Base-by-base conservation (phyloP, 2,329 filamentous ascomycete genomes). In the Alternaria rosae region DNA sequence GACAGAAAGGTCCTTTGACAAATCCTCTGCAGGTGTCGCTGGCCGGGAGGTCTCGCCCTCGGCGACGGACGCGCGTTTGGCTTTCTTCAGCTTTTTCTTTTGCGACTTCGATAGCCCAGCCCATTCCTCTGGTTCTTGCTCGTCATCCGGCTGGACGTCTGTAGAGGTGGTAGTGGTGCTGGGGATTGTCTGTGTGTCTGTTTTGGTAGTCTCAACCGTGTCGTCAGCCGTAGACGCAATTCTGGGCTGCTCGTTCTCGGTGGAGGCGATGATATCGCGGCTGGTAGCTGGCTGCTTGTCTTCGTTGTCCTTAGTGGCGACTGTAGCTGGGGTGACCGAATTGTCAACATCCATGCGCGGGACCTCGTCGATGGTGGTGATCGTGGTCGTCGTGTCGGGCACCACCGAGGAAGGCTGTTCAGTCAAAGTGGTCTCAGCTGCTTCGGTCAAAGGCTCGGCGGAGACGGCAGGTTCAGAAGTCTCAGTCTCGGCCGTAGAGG, bases 11-110 rank as follows among this genome's bases (percentile, higher is more conserved):
- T 62, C 57, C 13, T 62, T 63, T 5, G 15, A 10, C 9, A 45
- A 21, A 21, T 35, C 56, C 35, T 70, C 67, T 17, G 54, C 44
- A 10, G 60, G 61, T 38, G 62, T 65, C 25, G 54, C 59, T 30
- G 65, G 60, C 38, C 62, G 59, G 25, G 61, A 65, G 15, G 20
- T 47, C 25, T 67, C 66, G n/a, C 44, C 57, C 11, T 69, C 65
- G 12, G 62, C 57, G 17, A 59, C 38, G 38, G 70, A 71, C 21
- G 59, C 59, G n/a, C 67, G 70, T 54, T 75, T 73, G 15, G 64
- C 66, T 52, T 74, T 75, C 64, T 74, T 73, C 4, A 65, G 60
- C 56, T 75, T 76, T 67, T 74, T 75, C 63, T 70, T 71, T 35
- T 73, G 69, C 3, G 70, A 38, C 54, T 76, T 76, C 5, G 71